Base-by-base conservation (phyloP, 2,329 filamentous ascomycete genomes). In the Penicillium sp. region DNA sequence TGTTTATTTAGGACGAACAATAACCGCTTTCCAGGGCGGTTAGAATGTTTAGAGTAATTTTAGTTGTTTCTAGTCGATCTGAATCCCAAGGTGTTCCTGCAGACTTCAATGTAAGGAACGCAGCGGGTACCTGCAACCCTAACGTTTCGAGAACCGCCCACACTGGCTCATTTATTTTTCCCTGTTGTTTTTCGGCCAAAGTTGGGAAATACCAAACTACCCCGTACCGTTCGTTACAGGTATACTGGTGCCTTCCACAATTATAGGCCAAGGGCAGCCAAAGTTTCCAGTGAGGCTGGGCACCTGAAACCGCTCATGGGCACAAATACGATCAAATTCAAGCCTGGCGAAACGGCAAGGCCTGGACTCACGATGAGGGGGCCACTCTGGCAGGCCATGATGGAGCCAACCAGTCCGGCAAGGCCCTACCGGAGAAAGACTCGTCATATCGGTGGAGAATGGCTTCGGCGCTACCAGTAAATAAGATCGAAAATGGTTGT, bases 381-480 rank as follows among this genome's bases (percentile, higher is more conserved):
- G 21, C 11, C 21, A 43, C n/a, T 36, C n/a, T 42, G 24, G 13
- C n/a, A 8, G 36, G 39, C n/a, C 24, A 40, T 18, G 24, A 53
- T 42, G 52, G 46, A 34, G 24, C 31, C 47, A 32, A 29, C 24
- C 27, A 8, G 21, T 29, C 45, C 45, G 34, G 46, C 34, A 47
- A 40, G 22, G 22, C 34, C 46, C 22, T 40, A 49, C 18, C 51
- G 24, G 29, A 43, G 36, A 14, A 16, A 34, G 51, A 54, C 47
- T 54, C 52, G 52, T 54, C 52, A 50, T 49, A 21, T 39, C 18
- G 8, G 52, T 54, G 52, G 52, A 7, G 52, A 44, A 40, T 22
- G 40, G 40, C 46, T 54, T 39, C 2, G 18, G 32, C 24, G 32
- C 32, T 40, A 44, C 16, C 16, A 18, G 16, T 39, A 22, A 43